Percentiles rank a stretch among this genome's conserved stretches.
Conservation (phyloP, 164 flowering plant genomes). For the Vitis riparia region DNA sequence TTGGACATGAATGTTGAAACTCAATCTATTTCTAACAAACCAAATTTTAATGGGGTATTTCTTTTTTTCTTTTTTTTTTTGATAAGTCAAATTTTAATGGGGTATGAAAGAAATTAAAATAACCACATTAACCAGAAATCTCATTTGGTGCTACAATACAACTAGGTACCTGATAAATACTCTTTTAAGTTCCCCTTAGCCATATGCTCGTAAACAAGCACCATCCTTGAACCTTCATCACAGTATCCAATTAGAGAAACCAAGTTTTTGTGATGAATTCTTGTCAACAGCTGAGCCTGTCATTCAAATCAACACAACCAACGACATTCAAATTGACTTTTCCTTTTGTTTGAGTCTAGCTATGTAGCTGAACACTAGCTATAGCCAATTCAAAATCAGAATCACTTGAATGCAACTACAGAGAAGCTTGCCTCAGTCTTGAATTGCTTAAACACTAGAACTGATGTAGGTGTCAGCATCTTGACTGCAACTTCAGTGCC, state of each 20-base stretch:
- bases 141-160: too few species aligned
- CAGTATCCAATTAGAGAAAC: conserved; percentile 34
- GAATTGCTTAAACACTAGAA: conserved; percentile 22
- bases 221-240: conserved; percentile 22
- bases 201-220: conserved; percentile 41
- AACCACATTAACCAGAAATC: not conserved
- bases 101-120: not conserved
- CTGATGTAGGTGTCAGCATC: conserved; percentile 25
- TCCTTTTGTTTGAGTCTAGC: too few species aligned
- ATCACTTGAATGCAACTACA: too few species aligned
- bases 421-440: conserved; percentile 19
- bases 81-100: too few species aligned
- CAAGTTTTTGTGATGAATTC: conserved; percentile 33
- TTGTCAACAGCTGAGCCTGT: conserved; percentile 33
- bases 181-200: conserved; percentile 31
- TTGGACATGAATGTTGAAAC: too few species aligned
- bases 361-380: too few species aligned
- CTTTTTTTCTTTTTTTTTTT: too few species aligned
- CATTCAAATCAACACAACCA: not conserved
- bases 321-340: too few species aligned
- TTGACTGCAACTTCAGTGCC: conserved; percentile 35
- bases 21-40: too few species aligned
- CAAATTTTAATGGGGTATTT: too few species aligned
- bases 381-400: not conserved
- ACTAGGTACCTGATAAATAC: conserved; percentile 29